These are phyloP conservation scores for Trichoderma sp. DNA, from an alignment of 2,329 filamentous ascomycete species.

Conservation along the genomic window DNA sequence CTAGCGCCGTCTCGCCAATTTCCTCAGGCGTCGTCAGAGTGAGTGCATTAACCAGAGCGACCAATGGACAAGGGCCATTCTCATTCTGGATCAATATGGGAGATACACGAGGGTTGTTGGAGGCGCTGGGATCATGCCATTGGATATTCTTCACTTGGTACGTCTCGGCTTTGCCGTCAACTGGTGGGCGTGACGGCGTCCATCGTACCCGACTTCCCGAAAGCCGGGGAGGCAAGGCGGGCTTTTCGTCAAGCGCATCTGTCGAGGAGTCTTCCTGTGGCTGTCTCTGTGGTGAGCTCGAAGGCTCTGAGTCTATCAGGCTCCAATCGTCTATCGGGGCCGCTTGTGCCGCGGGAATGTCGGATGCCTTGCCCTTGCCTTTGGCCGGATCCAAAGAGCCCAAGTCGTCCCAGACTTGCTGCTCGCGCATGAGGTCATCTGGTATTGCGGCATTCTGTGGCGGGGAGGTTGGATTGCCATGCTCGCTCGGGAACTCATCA, in stretches of 20 bases:
- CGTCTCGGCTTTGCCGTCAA: constrained; percentile 62
- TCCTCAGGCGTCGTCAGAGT: constrained; percentile 74
- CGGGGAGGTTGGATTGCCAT: constrained; percentile 26
- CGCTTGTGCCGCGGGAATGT: constrained; percentile 21
- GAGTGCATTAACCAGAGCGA: constrained; percentile 90
- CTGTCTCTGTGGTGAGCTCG: constrained; percentile 20
- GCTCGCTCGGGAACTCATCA: constrained; percentile 33
- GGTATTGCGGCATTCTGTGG: constrained; percentile 29
- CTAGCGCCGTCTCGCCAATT: constrained; percentile 62
- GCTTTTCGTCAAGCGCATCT: constrained; percentile 26
- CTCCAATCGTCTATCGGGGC: constrained; percentile 48
- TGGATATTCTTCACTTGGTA: constrained; percentile 91
- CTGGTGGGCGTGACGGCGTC: constrained; percentile 41
- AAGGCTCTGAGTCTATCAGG: constrained; percentile 45
- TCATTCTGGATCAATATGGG: constrained; percentile 90
- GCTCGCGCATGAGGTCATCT: constrained; percentile 39
- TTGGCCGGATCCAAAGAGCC: constrained; percentile 43
- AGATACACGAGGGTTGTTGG: constrained; percentile 66
- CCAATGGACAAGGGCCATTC: constrained; percentile 89
- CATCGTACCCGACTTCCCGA: constrained; percentile 32
- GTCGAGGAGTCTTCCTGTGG: constrained; percentile 15
- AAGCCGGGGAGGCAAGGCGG: constrained; percentile 40
- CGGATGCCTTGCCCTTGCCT: constrained; percentile 29
- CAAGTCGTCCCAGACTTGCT: constrained; percentile 51
- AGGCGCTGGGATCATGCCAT: constrained; percentile 67